These are phyloP conservation scores for Craterostigma plantagineum DNA, from an alignment of 257 asterid species.

Conservation along the genomic window DNA sequence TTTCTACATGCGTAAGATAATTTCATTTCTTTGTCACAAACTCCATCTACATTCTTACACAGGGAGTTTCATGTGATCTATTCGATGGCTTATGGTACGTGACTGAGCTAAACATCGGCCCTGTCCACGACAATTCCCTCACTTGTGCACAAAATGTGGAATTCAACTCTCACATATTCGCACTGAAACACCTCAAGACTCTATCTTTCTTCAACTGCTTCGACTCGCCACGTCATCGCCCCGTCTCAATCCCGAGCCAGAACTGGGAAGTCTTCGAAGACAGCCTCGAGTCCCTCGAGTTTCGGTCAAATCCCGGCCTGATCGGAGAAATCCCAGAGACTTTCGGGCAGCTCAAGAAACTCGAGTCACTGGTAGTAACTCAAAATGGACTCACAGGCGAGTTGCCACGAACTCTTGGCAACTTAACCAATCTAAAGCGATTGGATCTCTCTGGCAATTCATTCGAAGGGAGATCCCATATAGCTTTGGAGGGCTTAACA, in stretches of 20 bases:
- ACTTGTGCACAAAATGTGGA: conserved; percentile 38
- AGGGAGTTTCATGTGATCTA: conserved; percentile 92
- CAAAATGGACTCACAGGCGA: conserved; percentile 50
- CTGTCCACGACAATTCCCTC: conserved; percentile 82
- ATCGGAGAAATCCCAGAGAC: conserved; percentile 37
- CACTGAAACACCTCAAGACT: conserved; percentile 44
- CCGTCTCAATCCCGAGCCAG: conserved; percentile 30
- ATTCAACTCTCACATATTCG: conserved; percentile 35
- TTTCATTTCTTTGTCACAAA: no score
- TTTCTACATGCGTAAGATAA: no score
- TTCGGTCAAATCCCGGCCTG: conserved; percentile 61
- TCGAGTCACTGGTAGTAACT: conserved; percentile 54
- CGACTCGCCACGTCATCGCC: conserved; percentile 13
- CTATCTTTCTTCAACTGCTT: conserved; percentile 73
- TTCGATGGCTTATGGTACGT: conserved; percentile 80
- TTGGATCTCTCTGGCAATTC: conserved; percentile 43
- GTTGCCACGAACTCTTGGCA: conserved; percentile 41
- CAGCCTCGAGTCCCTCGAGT: conserved; percentile 46
- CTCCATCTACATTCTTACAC: conserved; percentile 15
- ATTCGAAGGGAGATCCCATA: conserved; percentile 28
- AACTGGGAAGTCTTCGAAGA: conserved; percentile 42
- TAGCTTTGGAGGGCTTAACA: conserved; percentile 28
- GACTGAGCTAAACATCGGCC: conserved; percentile 63
- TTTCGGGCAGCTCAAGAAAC: conserved; percentile 44
- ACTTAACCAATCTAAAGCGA: conserved; percentile 30